Percentiles rank a stretch among this genome's conserved stretches.
Conservation (phyloP, 768 basidiomycete species). For the Inosperma sp. region DNA sequence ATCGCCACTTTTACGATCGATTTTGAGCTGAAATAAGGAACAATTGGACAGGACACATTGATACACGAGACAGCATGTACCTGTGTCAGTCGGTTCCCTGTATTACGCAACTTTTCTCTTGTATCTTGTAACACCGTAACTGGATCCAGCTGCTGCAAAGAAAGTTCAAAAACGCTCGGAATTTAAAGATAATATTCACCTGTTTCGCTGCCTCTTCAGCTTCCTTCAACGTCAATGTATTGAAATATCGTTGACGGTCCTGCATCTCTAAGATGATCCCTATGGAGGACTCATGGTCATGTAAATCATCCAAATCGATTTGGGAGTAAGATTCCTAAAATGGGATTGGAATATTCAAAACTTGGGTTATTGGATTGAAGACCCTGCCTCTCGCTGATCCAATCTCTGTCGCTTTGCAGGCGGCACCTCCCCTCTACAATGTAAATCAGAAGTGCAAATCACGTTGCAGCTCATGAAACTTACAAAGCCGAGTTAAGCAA, state of each 20-base stretch:
- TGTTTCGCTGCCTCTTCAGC: conserved; percentile 28
- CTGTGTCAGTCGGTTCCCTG: conserved; percentile 55
- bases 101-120: conserved; percentile 45
- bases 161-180: conserved; percentile 3
- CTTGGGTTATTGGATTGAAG: not conserved
- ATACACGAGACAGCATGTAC: conserved; percentile 32
- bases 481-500: conserved; percentile 78
- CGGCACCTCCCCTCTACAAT: conserved; percentile 48
- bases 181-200: conserved; percentile 12
- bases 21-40: conserved; percentile 45
- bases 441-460: conserved; percentile 1
- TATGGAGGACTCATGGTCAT: conserved; percentile 55
- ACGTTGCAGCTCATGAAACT: conserved; percentile 10
- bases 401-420: conserved; percentile 59
- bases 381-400: conserved; percentile 39
- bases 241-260: conserved; percentile 78
- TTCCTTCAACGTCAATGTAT: conserved; percentile 48
- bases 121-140: conserved; percentile 45
- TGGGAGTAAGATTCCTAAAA: conserved; percentile 40
- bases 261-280: conserved; percentile 86
- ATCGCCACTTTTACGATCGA: conserved; percentile 66
- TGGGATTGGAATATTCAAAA: conserved; percentile 5
- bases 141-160: conserved; percentile 43
- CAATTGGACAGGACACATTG: not conserved
- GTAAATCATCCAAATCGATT: conserved; percentile 84